Evolutionary conservation across 352 stramenopile species (phyloP), one percentile per base, ranked within the genome.

Genomic region (Globisporangium cystogenes): DNA sequence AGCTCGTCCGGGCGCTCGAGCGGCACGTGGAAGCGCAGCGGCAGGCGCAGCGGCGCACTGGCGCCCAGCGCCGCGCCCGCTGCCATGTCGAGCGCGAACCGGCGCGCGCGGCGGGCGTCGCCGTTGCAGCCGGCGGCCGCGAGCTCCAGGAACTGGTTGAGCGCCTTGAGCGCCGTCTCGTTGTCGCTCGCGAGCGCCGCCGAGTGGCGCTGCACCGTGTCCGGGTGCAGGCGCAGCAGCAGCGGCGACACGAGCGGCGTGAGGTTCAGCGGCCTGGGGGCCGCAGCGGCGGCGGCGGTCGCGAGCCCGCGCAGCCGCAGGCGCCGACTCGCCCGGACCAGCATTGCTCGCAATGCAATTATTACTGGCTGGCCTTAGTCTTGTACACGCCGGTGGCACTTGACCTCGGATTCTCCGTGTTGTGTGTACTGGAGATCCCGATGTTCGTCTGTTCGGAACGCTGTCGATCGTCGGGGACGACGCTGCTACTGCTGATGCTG

Each of bases 131-230:
- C 80, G 18, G 62, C 70, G 8, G 65, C 46, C 16, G 80, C 80
- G 45, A 91, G 62, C 51, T 82, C 74, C 16, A 91, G 60, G 57
- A 89, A 91, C 46, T 77, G 59, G 61, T 91, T 91, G 50, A 91
- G 72, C 48, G 86, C 69, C 61, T 91, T 91, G n/a, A 91, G 67
- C 15, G 80, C 78, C 18, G 80, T 59, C 59, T 88, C 80, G 45
- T 91, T 88, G 55, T 74, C 62, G 20, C 58, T 58, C n/a, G 74
- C 76, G 20, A 82, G 53, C 24, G 48, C 27, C 1, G 67, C 58
- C 3, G 72, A 68, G 41, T 82, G 68, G 7, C 67, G 73, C 51
- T 84, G 73, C 35, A 88, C 59, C 27, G 65, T 76, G 60, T 91
- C 81, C 4, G 81, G 81, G 59, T 91, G 81, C 50, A 91, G 59